Conservation (phyloP, 2,329 filamentous ascomycete species). For the Aspergillus chevalieri region DNA sequence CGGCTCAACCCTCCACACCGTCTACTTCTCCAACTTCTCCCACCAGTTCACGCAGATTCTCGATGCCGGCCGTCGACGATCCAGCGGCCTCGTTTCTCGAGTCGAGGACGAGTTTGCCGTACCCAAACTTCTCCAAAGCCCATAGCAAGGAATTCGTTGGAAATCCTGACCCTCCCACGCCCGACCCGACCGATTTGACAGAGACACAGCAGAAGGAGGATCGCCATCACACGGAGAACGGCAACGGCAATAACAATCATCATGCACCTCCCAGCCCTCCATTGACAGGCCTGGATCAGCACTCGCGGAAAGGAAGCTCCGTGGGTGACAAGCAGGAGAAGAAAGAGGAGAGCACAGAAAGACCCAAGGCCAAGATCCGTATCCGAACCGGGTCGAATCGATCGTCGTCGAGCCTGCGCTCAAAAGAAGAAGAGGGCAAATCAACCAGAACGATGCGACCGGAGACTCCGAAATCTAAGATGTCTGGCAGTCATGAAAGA, state of each 20-base stretch:
- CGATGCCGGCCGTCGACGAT: conserved; percentile 49
- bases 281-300: conserved; percentile 40
- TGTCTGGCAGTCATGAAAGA: conserved; percentile 24
- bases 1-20: conserved; percentile 25
- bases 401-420: conserved; percentile 38
- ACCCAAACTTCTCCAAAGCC: conserved; percentile 80
- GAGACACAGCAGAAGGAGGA: conserved; percentile 23
- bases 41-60: conserved; percentile 31
- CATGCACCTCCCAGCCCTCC: conserved; percentile 44
- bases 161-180: conserved; percentile 51
- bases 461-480: conserved; percentile 34
- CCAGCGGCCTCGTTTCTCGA: conserved; percentile 36
- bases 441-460: conserved; percentile 31
- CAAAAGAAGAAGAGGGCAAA: conserved; percentile 34
- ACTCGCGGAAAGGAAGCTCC: conserved; percentile 31
- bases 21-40: conserved; percentile 16
- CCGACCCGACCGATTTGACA: conserved; percentile 65
- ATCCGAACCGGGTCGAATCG: conserved; percentile 33
- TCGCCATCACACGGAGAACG: background rate
- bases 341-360: conserved; percentile 23
- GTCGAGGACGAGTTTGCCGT: conserved; percentile 55
- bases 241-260: conserved; percentile 6
- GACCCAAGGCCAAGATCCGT: conserved; percentile 29
- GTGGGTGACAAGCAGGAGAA: conserved; percentile 25
- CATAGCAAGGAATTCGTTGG: conserved; percentile 82